Base-by-base conservation (phyloP, 352 stramenopile genomes). In the Globisporangium cylindrosporum region DNA sequence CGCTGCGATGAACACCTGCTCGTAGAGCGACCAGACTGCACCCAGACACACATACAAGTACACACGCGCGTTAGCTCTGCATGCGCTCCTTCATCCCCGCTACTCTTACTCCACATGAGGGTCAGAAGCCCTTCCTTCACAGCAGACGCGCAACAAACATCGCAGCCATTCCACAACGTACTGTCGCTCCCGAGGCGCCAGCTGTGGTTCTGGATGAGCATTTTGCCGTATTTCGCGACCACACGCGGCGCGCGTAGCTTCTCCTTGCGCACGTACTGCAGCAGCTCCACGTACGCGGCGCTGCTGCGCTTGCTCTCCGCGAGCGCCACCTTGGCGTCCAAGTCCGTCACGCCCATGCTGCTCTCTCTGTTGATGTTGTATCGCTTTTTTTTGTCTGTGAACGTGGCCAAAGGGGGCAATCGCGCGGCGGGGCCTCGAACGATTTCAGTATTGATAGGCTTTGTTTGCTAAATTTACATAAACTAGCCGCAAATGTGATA, bases 1-100 rank as follows among this genome's bases (percentile, higher is more conserved):
- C 34, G 84, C 81, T 18, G 84, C 84, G 22, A 91, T 32, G 15
- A 91, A 81, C 36, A 82, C 81, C 36, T 91, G 84, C 67, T 92
- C 84, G 62, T 89, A 84, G 49, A 91, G 63, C n/a, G 67, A 75
- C 81, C 83, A 92, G 20, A 86, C 80, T 86, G 1, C 7, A 27
- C 15, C 27, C 58, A 59, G 29, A 71, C 22, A 51, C 38, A 25
- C 18, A 58, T 12, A 24, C 15, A 49, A 18, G 12, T 5, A 66
- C n/a, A 24, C 56, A 57, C 12, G 9, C 24, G 3, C 41, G 56
- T 41, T 32, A 67, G 62, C 18, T 41, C 8, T 15, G 6, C 49
- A 22, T 7, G 20, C 14, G 15, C n/a, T 8, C 9, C 25, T n/a
- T 9, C 7, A 1, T 29, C 24, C 25, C n/a, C 59, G 0, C 18